phyloP scores from a whole-genome alignment of 345 rosid species.

The Salix udensis region DNA sequence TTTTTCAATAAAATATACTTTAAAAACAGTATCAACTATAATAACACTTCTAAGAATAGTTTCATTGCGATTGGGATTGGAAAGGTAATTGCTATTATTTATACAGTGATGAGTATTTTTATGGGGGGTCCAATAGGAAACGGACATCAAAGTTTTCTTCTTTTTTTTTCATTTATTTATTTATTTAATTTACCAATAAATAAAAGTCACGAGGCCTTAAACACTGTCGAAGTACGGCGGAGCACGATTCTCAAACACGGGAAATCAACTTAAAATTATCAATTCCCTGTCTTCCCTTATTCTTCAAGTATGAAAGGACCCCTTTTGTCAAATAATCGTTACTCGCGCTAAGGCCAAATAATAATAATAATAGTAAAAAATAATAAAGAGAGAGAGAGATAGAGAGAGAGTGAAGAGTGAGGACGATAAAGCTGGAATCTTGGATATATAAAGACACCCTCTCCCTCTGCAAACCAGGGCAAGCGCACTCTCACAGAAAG shows the following conservation, averaged over 20 bases:
- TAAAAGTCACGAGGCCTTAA: not conserved
- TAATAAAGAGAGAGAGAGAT: not conserved
- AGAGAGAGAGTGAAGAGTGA: not conserved
- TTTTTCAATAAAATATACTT: no score
- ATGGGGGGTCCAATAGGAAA: no score
- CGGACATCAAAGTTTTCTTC: no score
- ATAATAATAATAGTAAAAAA: not conserved
- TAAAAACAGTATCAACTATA: no score
- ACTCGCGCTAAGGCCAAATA: not conserved
- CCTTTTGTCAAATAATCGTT: not conserved
- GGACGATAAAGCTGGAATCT: constrained; percentile 35
- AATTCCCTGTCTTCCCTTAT: not conserved
- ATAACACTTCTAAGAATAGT: no score
- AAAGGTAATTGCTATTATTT: no score
- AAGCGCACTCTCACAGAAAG: not conserved
- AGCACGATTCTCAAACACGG: constrained; percentile 33
- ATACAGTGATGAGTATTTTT: no score
- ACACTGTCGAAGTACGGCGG: not conserved
- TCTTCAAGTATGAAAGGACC: not conserved
- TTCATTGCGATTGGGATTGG: no score
- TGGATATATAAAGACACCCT: constrained; percentile 43
- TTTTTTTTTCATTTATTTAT: not conserved
- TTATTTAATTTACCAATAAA: not conserved
- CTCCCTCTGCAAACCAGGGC: constrained; percentile 18
- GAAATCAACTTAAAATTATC: not conserved